Evolutionary conservation across 257 asterid species (phyloP), one percentile per base, ranked within the genome.

Genomic region (Plantago elongata): DNA sequence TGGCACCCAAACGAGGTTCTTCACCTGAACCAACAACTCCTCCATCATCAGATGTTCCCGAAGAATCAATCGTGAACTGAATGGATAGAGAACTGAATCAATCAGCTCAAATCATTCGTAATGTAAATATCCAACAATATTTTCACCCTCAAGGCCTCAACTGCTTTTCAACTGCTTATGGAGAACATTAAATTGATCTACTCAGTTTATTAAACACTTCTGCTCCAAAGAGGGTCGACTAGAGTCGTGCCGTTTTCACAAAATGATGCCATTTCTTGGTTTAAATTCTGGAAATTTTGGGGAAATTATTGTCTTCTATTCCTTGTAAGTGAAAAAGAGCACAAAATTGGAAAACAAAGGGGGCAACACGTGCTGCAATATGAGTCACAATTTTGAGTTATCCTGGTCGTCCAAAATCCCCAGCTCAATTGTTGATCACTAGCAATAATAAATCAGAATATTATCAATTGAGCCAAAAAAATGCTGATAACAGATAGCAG

Each of bases 341-440:
- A 18, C 34, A 57, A 29, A 3, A 51, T 54, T 15, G 50, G 17
- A 46, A 40, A 64, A 52, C 46, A 14, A 15, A 49, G 22, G 54
- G 49, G 38, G 5, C 47, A 11, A 72, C 77, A 85, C 90, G 88
- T 83, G 90, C 83, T 73, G 62, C 84, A 81, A 77, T 70, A 56
- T 49, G 60, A 64, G 49, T 67, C 95, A 83, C 94, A 79, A 61
- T 69, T 62, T 76, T 70, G 5, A 42, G 63, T 42, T 51, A 54
- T 65, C 57, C 57, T 27, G 47, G 47, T 45, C 51, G 42, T 62
- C 59, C 51, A 45, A 17, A 30, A 68, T 16, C 29, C 60, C 61
- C 16, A 18, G 14, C 46, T 66, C 76, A 68, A 48, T 45, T 77
- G 38, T 73, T 59, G 64, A 47, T 62, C 73, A 61, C 69, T 51